Percentiles rank a stretch among this genome's conserved stretches.
Conservation (phyloP, 768 basidiomycete species). For the Favolaschia claudopus region DNA sequence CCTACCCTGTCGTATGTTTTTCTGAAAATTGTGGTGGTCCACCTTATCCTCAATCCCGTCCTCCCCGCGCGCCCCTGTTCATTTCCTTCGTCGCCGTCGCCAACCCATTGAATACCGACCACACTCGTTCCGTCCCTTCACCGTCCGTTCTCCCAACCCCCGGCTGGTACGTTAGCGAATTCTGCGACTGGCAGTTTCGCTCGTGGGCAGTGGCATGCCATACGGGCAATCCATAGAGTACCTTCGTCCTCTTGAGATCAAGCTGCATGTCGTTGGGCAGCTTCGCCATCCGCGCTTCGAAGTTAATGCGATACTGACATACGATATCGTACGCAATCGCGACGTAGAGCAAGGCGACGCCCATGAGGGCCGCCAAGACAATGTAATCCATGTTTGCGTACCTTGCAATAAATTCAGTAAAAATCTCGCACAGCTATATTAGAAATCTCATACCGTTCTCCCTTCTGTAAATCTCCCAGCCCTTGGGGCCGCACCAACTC, state of each 20-base stretch:
- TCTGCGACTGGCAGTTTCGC: constrained; percentile 8
- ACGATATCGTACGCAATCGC: constrained; percentile 33
- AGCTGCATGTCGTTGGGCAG: not conserved
- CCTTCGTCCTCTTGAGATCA: not conserved
- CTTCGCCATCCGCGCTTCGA: not conserved
- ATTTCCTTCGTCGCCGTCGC: constrained; percentile 39
- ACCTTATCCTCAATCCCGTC: constrained; percentile 35
- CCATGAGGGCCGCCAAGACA: constrained; percentile 16
- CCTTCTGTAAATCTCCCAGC: constrained; percentile 32
- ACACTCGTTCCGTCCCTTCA: constrained; percentile 30
- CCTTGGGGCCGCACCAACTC: constrained; percentile 24
- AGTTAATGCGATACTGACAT: constrained; percentile 29
- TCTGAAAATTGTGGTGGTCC: constrained; percentile 28
- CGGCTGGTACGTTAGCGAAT: constrained; percentile 15
- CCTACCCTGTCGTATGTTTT: too few relatives aligned
- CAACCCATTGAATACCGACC: constrained; percentile 34
- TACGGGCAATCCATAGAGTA: constrained; percentile 13
- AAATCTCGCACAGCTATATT: not conserved
- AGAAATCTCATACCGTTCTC: constrained; percentile 26
- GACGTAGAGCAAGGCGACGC: not conserved
- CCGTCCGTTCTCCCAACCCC: constrained; percentile 19
- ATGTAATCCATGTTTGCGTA: constrained; percentile 35
- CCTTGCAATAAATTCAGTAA: too few relatives aligned
- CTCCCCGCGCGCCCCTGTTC: constrained; percentile 28
- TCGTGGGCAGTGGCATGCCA: constrained; percentile 29